Evolutionary conservation across 805 yeast species (phyloP), one percentile per base, ranked within the genome.

Genomic region (Metschnikowia koreensis): DNA sequence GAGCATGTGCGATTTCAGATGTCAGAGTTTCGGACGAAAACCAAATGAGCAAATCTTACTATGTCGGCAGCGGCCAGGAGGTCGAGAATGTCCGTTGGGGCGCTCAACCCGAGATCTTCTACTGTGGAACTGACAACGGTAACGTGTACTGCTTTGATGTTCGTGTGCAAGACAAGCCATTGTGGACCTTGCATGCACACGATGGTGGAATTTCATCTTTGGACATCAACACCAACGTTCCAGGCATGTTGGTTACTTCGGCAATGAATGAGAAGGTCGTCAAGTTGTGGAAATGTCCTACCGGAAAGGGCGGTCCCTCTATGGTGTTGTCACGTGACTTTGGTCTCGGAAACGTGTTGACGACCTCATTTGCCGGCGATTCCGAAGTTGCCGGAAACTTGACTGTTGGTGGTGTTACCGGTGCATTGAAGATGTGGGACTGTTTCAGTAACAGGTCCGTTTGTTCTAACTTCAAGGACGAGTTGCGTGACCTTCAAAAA

Each of bases 151-250:
- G 93, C 55, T 93, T 87, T 62, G 99, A 93, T 68, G 86, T 89
- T 42, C 82, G 97, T 67, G 73, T 72, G 46, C 81, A 76, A 38
- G 79, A 77, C 43, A 80, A 79, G 57, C 92, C 97, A 16, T 62
- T 93, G 33, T 94, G 99, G 99, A 89, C 96, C 2, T 76, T 94
- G 60, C 97, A 94, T 69, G 98, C 98, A 2, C 99, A 94, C 67
- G 98, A 94, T 71, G 81, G 96, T 2, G 97, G 96, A 55, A 86
- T 94, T 55, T 86, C 97, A 5, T 77, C 93, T 1, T 78, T 94
- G 59, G 86, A 86, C 59, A 79, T 85, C 37, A 92, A 89, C 70
- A 65, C 66, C 27, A 80, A 74, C 64, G 66, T 90, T 33, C 84
- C 85, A 27, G 94, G 93, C 16, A 71, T 89, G 76, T 69, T 94